Evolutionary conservation across 306 rosid species (phyloP).

Genomic region (Spatholobus suberectus): DNA sequence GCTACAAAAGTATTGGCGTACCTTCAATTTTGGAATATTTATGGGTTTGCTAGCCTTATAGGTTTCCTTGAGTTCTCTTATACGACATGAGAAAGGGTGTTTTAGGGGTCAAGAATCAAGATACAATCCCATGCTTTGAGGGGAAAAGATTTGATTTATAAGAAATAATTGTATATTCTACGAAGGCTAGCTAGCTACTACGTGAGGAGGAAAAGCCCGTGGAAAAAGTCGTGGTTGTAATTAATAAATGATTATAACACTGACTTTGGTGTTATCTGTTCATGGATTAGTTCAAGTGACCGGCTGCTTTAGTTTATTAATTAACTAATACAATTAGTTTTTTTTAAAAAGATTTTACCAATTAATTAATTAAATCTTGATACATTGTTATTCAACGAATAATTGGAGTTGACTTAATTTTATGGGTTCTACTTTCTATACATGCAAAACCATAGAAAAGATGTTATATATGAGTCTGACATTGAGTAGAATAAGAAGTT

Average conservation of each 20-base stretch:
- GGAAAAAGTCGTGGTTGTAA: slow-evolving; percentile 12
- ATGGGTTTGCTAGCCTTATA: neutral
- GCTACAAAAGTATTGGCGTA: neutral
- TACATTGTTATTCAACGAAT: slow-evolving; percentile 10
- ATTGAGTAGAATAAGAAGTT: no score
- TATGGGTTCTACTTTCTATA: neutral
- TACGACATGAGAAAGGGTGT: slow-evolving; percentile 32
- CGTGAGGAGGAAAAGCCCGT: neutral
- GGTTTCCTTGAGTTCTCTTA: slow-evolving; percentile 16
- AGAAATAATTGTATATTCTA: neutral
- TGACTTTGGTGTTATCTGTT: slow-evolving; percentile 31
- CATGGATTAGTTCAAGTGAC: slow-evolving; percentile 36
- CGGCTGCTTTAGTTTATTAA: slow-evolving; percentile 36
- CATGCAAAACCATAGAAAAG: no score
- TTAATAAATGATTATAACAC: neutral
- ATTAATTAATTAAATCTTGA: no score
- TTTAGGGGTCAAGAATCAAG: slow-evolving; percentile 40
- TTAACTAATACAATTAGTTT: no score
- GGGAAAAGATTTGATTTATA: slow-evolving; percentile 12
- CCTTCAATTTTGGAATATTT: slow-evolving; percentile 5
- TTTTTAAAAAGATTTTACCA: no score
- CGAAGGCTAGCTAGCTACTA: neutral
- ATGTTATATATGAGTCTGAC: no score
- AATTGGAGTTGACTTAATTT: neutral
- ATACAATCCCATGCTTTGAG: slow-evolving; percentile 24